Evolutionary conservation across 2,329 filamentous ascomycete genomes (phyloP), one percentile per base, ranked within the genome.

Genomic region (Pezicula carpinea): DNA sequence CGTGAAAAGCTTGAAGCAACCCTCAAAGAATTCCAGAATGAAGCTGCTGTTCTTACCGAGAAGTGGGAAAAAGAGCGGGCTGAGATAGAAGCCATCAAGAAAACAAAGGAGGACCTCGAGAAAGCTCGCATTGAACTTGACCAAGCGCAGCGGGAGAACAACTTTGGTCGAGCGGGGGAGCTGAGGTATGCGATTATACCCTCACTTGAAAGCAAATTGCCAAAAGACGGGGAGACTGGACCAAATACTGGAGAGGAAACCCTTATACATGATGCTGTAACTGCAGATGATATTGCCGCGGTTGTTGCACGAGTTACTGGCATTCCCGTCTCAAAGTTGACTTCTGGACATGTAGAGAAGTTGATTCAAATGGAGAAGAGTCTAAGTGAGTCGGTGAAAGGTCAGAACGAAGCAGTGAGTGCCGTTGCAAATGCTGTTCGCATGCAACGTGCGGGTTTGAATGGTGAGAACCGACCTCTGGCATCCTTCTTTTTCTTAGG

Each of bases 401-500:
- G 93, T 3, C 93, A 99, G 65, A 92, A 97, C 54, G 91, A 97
- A 60, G 93, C 93, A 6, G 80, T 99, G 49, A 85, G 85, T 54
- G 88, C 91, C 15, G 92, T 97, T 1, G 86, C 92, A 29, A 87
- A 97, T 62, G 93, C 93, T 0, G 92, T 99, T 7, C 83, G 93
- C 17, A 86, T 96, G 74, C 93, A 97, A 67, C 80, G 93, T 54
- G 93, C 93, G 7, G 93, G 93, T 1, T 74, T 97, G 7, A 95
- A 87, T 50, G 90, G 90, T 29, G 89, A 96, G 60, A 95, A 96
- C 65, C 79, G 90, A 1, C 93, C 93, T 0, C 76, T 96, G 5
- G 93, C 92, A 0, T 95, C 87, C 0, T 96, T 97, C 72, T 96
- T 97, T 85, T 96, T 97, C 78, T 78, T 97, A 3, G 93, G 93